Percentiles rank a stretch among this genome's conserved stretches.
Evolutionary conservation across 78 protist species (phyloP).

Genomic region (Trichosphaerium sp.): DNA sequence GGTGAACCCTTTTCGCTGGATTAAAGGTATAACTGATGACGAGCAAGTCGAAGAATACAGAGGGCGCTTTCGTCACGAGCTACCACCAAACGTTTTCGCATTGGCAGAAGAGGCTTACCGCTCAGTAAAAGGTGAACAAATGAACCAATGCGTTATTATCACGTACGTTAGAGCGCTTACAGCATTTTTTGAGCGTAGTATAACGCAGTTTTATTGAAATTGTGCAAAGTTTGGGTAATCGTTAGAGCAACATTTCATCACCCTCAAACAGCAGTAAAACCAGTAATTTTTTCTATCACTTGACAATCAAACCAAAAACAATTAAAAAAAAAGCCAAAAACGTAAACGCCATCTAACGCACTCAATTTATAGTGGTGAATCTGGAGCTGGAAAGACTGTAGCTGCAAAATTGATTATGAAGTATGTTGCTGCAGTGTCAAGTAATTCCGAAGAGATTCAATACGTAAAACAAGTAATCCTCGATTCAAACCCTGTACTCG

Average conservation of each 20-base stretch:
- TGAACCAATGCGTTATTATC: conserved; percentile 73
- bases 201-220: background rate
- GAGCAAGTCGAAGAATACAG: conserved; percentile 35
- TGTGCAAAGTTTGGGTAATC: background rate
- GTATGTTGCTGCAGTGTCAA: conserved; percentile 72
- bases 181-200: background rate
- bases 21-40: conserved; percentile 28
- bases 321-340: no score
- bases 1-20: conserved; percentile 72
- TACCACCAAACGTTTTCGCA: conserved; percentile 82
- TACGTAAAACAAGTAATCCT: conserved; percentile 39
- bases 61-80: conserved; percentile 55
- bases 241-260: background rate
- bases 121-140: conserved; percentile 36
- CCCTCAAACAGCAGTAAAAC: background rate
- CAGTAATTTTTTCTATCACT: background rate
- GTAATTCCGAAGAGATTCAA: conserved; percentile 52
- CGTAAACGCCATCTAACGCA: background rate
- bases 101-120: conserved; percentile 68
- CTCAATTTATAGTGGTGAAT: conserved; percentile 78
- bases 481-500: conserved; percentile 81
- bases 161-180: no score
- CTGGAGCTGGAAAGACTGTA: conserved; percentile 96
- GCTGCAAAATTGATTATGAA: conserved; percentile 83
- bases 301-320: background rate